Evolutionary conservation across 176 grass and related monocot genomes (phyloP), one percentile per base, ranked within the genome.

Genomic region (Hsuehochloa calcarea): DNA sequence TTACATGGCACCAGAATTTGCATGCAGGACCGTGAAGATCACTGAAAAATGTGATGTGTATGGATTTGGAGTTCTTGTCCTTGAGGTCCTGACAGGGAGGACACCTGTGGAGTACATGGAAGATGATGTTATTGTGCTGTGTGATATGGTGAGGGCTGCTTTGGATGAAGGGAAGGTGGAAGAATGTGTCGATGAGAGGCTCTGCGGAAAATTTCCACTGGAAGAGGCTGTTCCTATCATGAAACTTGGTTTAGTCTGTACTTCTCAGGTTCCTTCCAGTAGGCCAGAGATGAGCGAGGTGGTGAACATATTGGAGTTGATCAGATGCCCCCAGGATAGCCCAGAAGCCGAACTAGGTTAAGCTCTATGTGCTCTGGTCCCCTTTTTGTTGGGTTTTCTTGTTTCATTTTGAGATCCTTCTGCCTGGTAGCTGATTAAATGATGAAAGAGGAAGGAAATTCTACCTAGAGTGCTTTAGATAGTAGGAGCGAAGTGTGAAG

Each of bases 1-100:
- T 58, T 99, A 99, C 84, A 99, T 96, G 90, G 97, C 97, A 55
- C 97, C 97, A 78, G 97, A 99, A 72, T 99, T 99, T 82, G 92
- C 97, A 44, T 96, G 97, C 86, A 80, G 92, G 55, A 93, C 93
- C 25, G 97, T 99, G 82, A 96, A 96, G 90, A 96, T 96, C 73
- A 99, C 92, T 1, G 97, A 96, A 23, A 99, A 99, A 80, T 99
- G 97, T 47, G 97, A 99, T 38, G 88, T 99, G 45, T 96, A 96
- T 54, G 97, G 93, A 59, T 99, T 96, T 74, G 97, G 97, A 8
- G 79, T 96, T 74, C 85, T 99, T 81, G 89, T 91, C 22, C 84
- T 99, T 20, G 97, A 99, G 90, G 92, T 99, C 44, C 47, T 99
- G 82, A 88, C 93, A 65, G 97, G 97, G 25, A 94, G 82, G 74